phyloP scores from a whole-genome alignment of 2,329 filamentous ascomycete genomes.

The Epichloe baconii region DNA sequence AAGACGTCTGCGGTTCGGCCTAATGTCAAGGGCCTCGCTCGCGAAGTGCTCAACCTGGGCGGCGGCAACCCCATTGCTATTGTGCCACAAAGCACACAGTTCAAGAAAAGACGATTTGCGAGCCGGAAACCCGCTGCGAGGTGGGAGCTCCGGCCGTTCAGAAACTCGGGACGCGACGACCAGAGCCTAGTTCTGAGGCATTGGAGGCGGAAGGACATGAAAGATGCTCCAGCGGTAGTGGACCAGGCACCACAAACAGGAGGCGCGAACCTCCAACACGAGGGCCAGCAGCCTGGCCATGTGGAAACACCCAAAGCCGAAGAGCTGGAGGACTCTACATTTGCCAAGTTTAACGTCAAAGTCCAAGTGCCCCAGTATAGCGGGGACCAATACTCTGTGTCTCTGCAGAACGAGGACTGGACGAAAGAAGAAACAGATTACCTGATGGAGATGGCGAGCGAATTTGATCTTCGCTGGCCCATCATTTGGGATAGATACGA shows the following conservation, averaged over 20 bases:
- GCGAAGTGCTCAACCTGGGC: slow-evolving; percentile 52
- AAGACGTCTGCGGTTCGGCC: slow-evolving; percentile 49
- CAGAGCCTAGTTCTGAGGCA: slow-evolving; percentile 56
- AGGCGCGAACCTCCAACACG: slow-evolving; percentile 12
- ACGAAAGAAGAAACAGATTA: slow-evolving; percentile 90
- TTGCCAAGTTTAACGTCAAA: slow-evolving; percentile 79
- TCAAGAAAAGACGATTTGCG: slow-evolving; percentile 44
- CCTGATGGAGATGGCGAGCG: slow-evolving; percentile 57
- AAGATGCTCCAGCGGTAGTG: slow-evolving; percentile 17
- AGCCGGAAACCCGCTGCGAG: slow-evolving; percentile 41
- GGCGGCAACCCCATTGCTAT: slow-evolving; percentile 56
- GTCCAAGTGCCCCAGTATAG: slow-evolving; percentile 70
- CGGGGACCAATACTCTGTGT: slow-evolving; percentile 71
- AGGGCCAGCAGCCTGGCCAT: slow-evolving; percentile 6
- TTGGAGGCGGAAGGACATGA: slow-evolving; percentile 55
- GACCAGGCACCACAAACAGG: background rate
- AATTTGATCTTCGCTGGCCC: slow-evolving; percentile 82
- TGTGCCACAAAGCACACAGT: slow-evolving; percentile 44
- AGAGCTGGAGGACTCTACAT: slow-evolving; percentile 46
- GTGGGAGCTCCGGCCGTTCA: slow-evolving; percentile 61
- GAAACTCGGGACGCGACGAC: slow-evolving; percentile 64
- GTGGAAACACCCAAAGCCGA: slow-evolving; percentile 12
- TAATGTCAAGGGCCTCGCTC: slow-evolving; percentile 50
- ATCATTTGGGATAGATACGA: slow-evolving; percentile 90
- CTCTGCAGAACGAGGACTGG: slow-evolving; percentile 68